A percentile compares a stretch with the other conserved stretches of the same genome.
Conservation (phyloP, 805 yeast species). For the Kazachstania kunashirensis region DNA sequence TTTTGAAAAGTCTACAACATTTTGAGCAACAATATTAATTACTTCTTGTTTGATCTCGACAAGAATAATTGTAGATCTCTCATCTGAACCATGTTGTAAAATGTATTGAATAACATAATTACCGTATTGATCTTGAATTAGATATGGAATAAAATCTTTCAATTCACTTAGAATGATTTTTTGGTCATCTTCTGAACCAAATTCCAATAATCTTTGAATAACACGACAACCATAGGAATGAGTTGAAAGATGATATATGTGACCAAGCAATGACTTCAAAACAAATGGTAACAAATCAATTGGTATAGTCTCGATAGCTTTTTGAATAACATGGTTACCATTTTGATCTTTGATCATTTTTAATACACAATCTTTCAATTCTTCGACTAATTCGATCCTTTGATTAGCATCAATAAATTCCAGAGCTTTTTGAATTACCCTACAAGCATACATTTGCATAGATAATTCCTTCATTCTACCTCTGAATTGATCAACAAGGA, state of each 20-base stretch:
- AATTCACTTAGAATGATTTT: constrained; percentile 58
- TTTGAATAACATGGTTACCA: constrained; percentile 96
- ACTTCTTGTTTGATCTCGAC: constrained; percentile 34
- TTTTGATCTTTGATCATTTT: constrained; percentile 87
- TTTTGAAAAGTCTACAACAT: constrained; percentile 74
- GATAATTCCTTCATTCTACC: constrained; percentile 70
- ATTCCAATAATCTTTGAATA: constrained; percentile 83
- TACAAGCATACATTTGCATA: constrained; percentile 94
- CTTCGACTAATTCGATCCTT: constrained; percentile 59
- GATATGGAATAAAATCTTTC: constrained; percentile 56
- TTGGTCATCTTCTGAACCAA: constrained; percentile 58
- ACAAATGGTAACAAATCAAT: constrained; percentile 61
- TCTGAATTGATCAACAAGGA: constrained; percentile 45
- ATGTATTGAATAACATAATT: constrained; percentile 96
- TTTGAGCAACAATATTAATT: constrained; percentile 56
- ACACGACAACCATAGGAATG: constrained; percentile 98
- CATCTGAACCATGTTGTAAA: constrained; percentile 41
- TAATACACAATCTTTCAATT: constrained; percentile 52
- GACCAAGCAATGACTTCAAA: constrained; percentile 55
- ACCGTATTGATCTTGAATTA: constrained; percentile 94
- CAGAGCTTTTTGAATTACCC: constrained; percentile 91
- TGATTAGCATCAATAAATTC: constrained; percentile 58
- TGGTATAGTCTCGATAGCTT: constrained; percentile 81
- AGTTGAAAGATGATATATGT: constrained; percentile 76
- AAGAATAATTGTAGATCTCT: constrained; percentile 33